phyloP scores from a whole-genome alignment of 2,329 filamentous ascomycete species.

The Xylariaceae sp. region DNA sequence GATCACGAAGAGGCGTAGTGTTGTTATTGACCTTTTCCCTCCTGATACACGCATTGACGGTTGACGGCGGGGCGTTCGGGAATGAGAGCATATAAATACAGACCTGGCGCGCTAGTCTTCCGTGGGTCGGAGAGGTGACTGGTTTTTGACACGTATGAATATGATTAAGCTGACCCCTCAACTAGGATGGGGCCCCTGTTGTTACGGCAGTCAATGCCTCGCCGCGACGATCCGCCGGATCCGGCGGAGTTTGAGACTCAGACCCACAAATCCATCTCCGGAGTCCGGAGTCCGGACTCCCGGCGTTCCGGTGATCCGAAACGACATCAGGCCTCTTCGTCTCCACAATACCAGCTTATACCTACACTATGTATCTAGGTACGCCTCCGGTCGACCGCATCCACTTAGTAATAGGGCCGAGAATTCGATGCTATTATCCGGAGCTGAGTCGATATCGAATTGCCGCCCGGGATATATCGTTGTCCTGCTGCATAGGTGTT shows the following conservation, averaged over 20 bases:
- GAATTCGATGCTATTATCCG: slow-evolving; percentile 34
- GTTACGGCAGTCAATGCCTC: no score
- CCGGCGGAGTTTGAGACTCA: no score
- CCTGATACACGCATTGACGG: no score
- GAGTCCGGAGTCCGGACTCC: no score
- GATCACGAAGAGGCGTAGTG: slow-evolving; percentile 9
- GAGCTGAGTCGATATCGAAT: slow-evolving; percentile 37
- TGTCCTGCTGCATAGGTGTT: slow-evolving; percentile 42
- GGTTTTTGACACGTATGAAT: neutral
- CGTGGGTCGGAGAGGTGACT: neutral
- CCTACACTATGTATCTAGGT: slow-evolving; percentile 18
- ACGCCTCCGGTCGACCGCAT: slow-evolving; percentile 40
- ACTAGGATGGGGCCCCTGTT: no score
- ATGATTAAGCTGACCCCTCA: no score
- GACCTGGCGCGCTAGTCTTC: neutral
- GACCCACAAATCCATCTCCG: no score
- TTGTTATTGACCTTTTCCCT: neutral
- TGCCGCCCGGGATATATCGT: slow-evolving; percentile 44
- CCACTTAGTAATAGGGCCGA: slow-evolving; percentile 44
- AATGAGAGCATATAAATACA: neutral
- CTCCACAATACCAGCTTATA: no score
- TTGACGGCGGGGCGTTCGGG: no score
- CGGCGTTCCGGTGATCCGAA: no score
- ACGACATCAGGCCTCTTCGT: no score
- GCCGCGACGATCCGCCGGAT: no score